phyloP scores from a whole-genome alignment of 352 stramenopile species.

The Phytophthora constricta region DNA sequence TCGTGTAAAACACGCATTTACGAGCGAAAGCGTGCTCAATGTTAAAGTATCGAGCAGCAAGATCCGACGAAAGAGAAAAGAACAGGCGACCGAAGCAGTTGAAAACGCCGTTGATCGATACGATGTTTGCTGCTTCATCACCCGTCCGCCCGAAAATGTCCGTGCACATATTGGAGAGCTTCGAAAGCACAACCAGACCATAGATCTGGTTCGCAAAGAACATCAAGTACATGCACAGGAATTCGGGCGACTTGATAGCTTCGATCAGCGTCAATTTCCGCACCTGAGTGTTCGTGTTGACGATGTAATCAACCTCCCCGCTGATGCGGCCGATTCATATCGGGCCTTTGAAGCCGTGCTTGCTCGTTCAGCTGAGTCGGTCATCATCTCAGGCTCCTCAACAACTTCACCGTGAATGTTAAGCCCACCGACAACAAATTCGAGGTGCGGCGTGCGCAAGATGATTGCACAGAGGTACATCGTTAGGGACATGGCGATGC shows the following conservation, averaged over 20 bases:
- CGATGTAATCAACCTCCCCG: slow-evolving; percentile 49
- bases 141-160: slow-evolving; percentile 55
- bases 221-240: slow-evolving; percentile 76
- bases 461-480: slow-evolving; percentile 60
- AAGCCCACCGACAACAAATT: slow-evolving; percentile 58
- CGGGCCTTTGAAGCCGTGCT: slow-evolving; percentile 37
- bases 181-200: slow-evolving; percentile 69
- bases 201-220: slow-evolving; percentile 75
- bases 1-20: slow-evolving; percentile 71
- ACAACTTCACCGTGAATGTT: slow-evolving; percentile 70
- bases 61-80: slow-evolving; percentile 56
- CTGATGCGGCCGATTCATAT: slow-evolving; percentile 54
- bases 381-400: slow-evolving; percentile 30
- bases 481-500: slow-evolving; percentile 42
- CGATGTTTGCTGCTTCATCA: slow-evolving; percentile 50
- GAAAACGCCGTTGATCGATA: slow-evolving; percentile 74
- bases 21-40: slow-evolving; percentile 61
- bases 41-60: slow-evolving; percentile 50
- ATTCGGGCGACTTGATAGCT: slow-evolving; percentile 63
- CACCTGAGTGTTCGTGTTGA: slow-evolving; percentile 49
- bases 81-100: slow-evolving; percentile 65
- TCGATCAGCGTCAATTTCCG: slow-evolving; percentile 58
- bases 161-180: slow-evolving; percentile 66
- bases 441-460: slow-evolving; percentile 54
- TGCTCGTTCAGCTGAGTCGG: slow-evolving; percentile 26